These are phyloP conservation scores for Xerocomellus amylosporus DNA, from an alignment of 768 basidiomycete genomes.

Conservation along the genomic window DNA sequence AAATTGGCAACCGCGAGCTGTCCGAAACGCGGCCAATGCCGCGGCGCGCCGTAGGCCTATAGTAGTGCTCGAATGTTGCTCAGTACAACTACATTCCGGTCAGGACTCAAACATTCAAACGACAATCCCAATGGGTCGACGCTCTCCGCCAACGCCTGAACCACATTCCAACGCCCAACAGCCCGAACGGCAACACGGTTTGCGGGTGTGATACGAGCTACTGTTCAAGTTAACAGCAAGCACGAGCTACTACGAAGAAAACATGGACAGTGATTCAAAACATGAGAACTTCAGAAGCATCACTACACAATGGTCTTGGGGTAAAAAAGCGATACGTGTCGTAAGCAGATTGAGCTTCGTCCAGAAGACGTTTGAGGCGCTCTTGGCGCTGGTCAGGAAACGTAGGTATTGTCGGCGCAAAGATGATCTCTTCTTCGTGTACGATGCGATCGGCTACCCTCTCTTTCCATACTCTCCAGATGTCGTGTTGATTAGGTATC, in stretches of 20 bases:
- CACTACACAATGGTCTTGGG: not conserved
- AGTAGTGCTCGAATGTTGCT: no score
- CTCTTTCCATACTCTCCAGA: constrained; percentile 17
- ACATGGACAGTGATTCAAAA: no score
- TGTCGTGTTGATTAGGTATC: constrained; percentile 15
- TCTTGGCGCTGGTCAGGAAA: constrained; percentile 13
- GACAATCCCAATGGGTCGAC: no score
- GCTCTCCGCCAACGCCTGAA: no score
- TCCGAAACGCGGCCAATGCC: not conserved
- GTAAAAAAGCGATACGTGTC: not conserved
- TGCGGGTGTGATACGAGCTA: no score
- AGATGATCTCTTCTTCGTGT: constrained; percentile 10
- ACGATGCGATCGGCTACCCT: constrained; percentile 18
- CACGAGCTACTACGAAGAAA: not conserved
- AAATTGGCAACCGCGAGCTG: not conserved
- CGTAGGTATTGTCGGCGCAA: constrained; percentile 14
- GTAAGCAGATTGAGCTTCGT: constrained; percentile 12
- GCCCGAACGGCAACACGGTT: no score
- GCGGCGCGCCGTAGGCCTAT: not conserved
- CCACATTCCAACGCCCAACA: no score
- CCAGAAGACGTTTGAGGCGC: constrained; percentile 10
- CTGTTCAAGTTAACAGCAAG: not conserved
- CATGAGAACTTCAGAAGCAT: no score
- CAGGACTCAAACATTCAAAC: not conserved
- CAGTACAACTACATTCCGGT: not conserved